These are phyloP conservation scores for Paraphaeosphaeria sporulosa DNA, from an alignment of 2,329 filamentous ascomycete species.

Conservation along the genomic window DNA sequence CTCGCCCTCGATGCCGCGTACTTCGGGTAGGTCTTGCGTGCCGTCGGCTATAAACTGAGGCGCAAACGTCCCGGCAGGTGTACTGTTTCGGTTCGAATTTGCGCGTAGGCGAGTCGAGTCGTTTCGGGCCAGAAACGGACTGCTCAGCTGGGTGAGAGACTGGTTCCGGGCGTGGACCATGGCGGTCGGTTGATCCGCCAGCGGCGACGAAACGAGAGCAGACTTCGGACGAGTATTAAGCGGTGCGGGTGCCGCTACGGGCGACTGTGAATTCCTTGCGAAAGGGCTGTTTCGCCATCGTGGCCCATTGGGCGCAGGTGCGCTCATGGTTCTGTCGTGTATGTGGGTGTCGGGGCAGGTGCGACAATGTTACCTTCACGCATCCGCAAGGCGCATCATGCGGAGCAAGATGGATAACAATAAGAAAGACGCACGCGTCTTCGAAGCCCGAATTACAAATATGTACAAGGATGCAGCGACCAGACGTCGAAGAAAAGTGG, in stretches of 20 bases:
- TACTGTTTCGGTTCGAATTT: constrained; percentile 71
- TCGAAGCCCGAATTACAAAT: constrained; percentile 25
- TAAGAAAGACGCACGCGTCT: constrained; percentile 12
- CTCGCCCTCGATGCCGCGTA: constrained; percentile 86
- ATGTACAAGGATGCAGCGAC: constrained; percentile 38
- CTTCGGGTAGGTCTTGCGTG: constrained; percentile 65
- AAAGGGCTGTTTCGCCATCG: constrained; percentile 85
- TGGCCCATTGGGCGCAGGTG: constrained; percentile 67
- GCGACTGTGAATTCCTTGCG: constrained; percentile 69
- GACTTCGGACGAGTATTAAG: constrained; percentile 74
- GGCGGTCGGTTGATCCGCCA: constrained; percentile 51
- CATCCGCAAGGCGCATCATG: constrained; percentile 31
- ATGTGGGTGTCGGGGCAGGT: constrained; percentile 27
- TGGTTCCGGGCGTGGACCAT: constrained; percentile 71
- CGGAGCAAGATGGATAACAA: constrained; percentile 22
- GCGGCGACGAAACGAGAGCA: constrained; percentile 71
- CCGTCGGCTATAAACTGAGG: constrained; percentile 94
- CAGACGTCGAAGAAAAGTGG: constrained; percentile 18
- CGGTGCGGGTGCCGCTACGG: constrained; percentile 61
- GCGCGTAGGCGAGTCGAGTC: constrained; percentile 55
- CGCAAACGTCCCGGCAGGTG: constrained; percentile 84
- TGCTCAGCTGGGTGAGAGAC: constrained; percentile 64
- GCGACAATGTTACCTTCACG: constrained; percentile 28
- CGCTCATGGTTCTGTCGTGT: constrained; percentile 55
- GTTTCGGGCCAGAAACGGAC: constrained; percentile 40